These are phyloP conservation scores for Chaetoceros muelleri DNA, from an alignment of 108 stramenopile genomes.

Conservation along the genomic window DNA sequence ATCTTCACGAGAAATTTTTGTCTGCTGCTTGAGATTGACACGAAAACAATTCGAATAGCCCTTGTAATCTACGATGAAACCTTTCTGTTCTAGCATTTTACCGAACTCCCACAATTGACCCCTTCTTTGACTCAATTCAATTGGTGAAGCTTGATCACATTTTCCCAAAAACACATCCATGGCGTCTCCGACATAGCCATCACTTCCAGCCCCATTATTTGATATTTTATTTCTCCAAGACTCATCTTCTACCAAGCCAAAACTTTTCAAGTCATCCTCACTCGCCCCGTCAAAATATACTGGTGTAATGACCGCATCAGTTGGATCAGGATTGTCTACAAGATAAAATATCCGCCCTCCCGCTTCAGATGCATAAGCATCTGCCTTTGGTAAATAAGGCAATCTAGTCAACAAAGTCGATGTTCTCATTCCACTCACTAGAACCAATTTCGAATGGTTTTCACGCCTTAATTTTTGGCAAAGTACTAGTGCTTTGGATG, in stretches of 20 bases:
- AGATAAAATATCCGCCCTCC: conserved; percentile 79
- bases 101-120: conserved; percentile 60
- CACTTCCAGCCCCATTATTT: conserved; percentile 26
- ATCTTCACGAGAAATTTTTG: conserved; percentile 1
- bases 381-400: conserved; percentile 60
- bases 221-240: conserved; percentile 35
- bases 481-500: conserved; percentile 21
- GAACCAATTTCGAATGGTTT: conserved; percentile 30
- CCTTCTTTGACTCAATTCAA: conserved; percentile 22
- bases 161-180: conserved; percentile 1
- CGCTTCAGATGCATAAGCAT: conserved; percentile 65
- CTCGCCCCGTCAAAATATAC: conserved; percentile 18
- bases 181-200: conserved; percentile 32
- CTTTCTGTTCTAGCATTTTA: conserved; percentile 13
- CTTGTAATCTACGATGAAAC: conserved; percentile 41
- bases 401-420: conserved; percentile 61
- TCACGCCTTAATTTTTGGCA: conserved; percentile 38
- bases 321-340: conserved; percentile 1
- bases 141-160: neutral
- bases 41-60: conserved; percentile 72
- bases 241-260: conserved; percentile 53
- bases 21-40: conserved; percentile 57
- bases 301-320: conserved; percentile 23
- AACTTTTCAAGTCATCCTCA: conserved; percentile 22
- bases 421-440: conserved; percentile 77